Evolutionary conservation across 352 stramenopile genomes (phyloP).

Genomic region (Halophytophthora batemanensis): DNA sequence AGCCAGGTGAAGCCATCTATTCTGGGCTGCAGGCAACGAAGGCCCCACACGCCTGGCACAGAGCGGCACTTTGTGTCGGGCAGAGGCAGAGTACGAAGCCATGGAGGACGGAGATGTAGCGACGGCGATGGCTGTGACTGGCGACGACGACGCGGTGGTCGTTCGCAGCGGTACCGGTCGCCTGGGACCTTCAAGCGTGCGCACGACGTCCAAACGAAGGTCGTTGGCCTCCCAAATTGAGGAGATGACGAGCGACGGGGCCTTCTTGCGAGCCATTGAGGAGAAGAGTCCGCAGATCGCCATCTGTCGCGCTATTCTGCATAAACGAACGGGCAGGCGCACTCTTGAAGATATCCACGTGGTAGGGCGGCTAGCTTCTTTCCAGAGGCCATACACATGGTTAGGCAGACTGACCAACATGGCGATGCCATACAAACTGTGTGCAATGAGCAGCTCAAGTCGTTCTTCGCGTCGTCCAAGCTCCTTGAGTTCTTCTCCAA

Average conservation of each 20-base stretch:
- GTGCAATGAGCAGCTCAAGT: constrained; percentile 54
- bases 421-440: background rate
- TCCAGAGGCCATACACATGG: background rate
- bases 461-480: constrained; percentile 64
- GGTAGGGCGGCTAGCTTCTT: constrained; percentile 17
- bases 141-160: background rate
- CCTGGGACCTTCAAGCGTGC: background rate
- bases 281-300: constrained; percentile 48
- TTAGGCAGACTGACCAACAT: background rate
- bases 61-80: constrained; percentile 1
- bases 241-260: constrained; percentile 32
- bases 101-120: background rate
- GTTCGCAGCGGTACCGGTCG: too few species aligned
- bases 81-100: too few species aligned
- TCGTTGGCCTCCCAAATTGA: constrained; percentile 53
- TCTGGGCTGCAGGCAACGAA: too few species aligned
- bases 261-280: constrained; percentile 39
- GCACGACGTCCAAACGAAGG: constrained; percentile 8
- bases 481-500: constrained; percentile 81
- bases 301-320: constrained; percentile 49
- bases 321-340: constrained; percentile 46
- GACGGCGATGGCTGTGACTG: constrained; percentile 6
- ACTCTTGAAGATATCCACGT: constrained; percentile 75
- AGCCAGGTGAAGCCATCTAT: background rate
- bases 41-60: background rate